phyloP scores from a whole-genome alignment of 2,329 filamentous ascomycete species.

The Epichloe hybrida region DNA sequence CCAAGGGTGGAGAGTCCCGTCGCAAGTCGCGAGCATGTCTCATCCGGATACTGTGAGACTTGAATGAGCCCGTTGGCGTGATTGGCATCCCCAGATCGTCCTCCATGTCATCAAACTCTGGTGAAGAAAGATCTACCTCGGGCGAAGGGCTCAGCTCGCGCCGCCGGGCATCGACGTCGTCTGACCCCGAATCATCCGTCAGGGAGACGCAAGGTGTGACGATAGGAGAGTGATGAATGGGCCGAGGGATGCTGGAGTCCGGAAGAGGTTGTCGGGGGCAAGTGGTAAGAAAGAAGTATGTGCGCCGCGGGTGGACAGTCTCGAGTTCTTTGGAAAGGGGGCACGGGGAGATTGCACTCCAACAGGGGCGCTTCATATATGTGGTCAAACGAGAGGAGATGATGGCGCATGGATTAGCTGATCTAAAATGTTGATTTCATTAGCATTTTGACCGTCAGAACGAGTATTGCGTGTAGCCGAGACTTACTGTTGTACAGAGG shows the following conservation, averaged over 20 bases:
- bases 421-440: constrained; percentile 40
- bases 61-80: constrained; percentile 52
- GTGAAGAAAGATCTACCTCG: constrained; percentile 80
- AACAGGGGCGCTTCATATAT: constrained; percentile 76
- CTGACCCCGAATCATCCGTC: constrained; percentile 38
- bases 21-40: constrained; percentile 32
- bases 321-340: constrained; percentile 89
- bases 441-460: background rate
- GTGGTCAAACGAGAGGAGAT: constrained; percentile 83
- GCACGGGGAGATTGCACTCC: constrained; percentile 67
- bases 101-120: constrained; percentile 66
- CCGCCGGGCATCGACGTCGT: constrained; percentile 58
- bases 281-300: constrained; percentile 94
- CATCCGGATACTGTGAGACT: constrained; percentile 25
- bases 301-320: constrained; percentile 80
- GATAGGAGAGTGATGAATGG: constrained; percentile 30
- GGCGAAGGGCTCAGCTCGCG: constrained; percentile 75
- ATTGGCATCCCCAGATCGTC: constrained; percentile 45
- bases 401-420: constrained; percentile 87
- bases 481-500: constrained; percentile 85
- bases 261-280: constrained; percentile 71
- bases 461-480: background rate
- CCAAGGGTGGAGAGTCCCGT: constrained; percentile 74
- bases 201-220: constrained; percentile 73
- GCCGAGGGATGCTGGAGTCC: constrained; percentile 20